These are phyloP conservation scores for Epichloe festucae DNA, from an alignment of 2,329 filamentous ascomycete genomes.

Conservation along the genomic window DNA sequence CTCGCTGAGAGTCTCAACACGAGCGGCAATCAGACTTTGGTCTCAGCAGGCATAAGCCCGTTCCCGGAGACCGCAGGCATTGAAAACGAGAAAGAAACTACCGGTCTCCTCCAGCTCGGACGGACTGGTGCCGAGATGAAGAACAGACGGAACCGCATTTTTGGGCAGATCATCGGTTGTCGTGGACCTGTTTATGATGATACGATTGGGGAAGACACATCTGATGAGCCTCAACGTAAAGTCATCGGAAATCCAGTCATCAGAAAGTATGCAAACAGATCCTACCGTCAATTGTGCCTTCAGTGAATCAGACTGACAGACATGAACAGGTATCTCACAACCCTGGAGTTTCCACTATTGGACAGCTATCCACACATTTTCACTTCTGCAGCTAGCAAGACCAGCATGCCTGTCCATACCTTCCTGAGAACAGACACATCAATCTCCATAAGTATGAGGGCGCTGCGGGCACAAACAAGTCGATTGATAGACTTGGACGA, in stretches of 20 bases:
- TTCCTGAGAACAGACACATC: slow-evolving; percentile 62
- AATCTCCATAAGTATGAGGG: slow-evolving; percentile 56
- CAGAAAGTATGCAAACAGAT: slow-evolving; percentile 12
- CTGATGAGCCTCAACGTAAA: slow-evolving; percentile 9
- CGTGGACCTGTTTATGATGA: slow-evolving; percentile 9
- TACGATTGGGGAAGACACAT: slow-evolving; percentile 3
- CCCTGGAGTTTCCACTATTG: slow-evolving; percentile 44
- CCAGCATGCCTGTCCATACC: slow-evolving; percentile 31
- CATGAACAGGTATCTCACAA: slow-evolving; percentile 4
- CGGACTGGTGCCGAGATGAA: slow-evolving; percentile 1
- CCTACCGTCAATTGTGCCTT: neutral
- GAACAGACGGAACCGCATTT: slow-evolving; percentile 13
- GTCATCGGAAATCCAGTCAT: slow-evolving; percentile 16
- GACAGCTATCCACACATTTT: slow-evolving; percentile 78
- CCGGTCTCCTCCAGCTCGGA: slow-evolving; percentile 20
- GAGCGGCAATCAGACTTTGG: slow-evolving; percentile 68
- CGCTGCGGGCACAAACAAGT: slow-evolving; percentile 49
- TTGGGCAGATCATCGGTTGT: slow-evolving; percentile 15
- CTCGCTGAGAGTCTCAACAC: slow-evolving; percentile 57
- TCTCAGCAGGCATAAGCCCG: slow-evolving; percentile 57
- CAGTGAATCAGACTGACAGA: neutral
- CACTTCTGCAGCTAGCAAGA: slow-evolving; percentile 23
- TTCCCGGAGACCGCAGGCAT: slow-evolving; percentile 17
- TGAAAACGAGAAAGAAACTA: slow-evolving; percentile 17
- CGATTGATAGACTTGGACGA: slow-evolving; percentile 61